These are phyloP conservation scores for Geotrichum armillariae DNA, from an alignment of 1,139 yeast species.

Conservation along the genomic window DNA sequence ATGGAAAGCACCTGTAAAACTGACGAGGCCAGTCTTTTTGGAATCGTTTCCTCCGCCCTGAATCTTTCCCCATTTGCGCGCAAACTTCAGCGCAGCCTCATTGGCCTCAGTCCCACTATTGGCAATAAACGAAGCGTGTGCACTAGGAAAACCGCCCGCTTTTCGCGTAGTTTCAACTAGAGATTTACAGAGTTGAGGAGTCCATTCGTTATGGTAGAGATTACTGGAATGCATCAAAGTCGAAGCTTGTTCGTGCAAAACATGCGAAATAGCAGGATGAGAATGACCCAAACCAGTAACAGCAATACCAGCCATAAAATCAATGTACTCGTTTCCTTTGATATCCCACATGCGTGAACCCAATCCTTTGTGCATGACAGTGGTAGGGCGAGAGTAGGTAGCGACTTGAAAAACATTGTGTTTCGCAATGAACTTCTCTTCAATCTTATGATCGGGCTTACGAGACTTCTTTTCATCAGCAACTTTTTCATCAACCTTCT, in stretches of 20 bases:
- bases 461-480: background rate
- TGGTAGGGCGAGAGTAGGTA: slow-evolving; percentile 76
- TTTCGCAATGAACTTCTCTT: slow-evolving; percentile 38
- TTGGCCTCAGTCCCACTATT: slow-evolving; percentile 97
- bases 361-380: slow-evolving; percentile 62
- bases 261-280: slow-evolving; percentile 67
- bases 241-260: slow-evolving; percentile 68
- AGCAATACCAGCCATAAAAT: slow-evolving; percentile 94
- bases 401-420: slow-evolving; percentile 67
- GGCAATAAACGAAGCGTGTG: slow-evolving; percentile 81
- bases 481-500: background rate
- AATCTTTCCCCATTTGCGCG: slow-evolving; percentile 73
- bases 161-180: slow-evolving; percentile 66
- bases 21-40: slow-evolving; percentile 47
- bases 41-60: slow-evolving; percentile 55
- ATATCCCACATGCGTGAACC: slow-evolving; percentile 77
- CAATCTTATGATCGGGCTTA: background rate
- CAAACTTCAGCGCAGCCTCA: slow-evolving; percentile 96
- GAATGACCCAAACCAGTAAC: slow-evolving; percentile 94
- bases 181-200: slow-evolving; percentile 73
- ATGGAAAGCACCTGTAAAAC: slow-evolving; percentile 89
- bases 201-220: slow-evolving; percentile 79
- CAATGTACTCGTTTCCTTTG: slow-evolving; percentile 76
- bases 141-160: slow-evolving; percentile 77
- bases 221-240: slow-evolving; percentile 83